phyloP scores from a whole-genome alignment of 257 asterid genomes.

The Coffea canephora region DNA sequence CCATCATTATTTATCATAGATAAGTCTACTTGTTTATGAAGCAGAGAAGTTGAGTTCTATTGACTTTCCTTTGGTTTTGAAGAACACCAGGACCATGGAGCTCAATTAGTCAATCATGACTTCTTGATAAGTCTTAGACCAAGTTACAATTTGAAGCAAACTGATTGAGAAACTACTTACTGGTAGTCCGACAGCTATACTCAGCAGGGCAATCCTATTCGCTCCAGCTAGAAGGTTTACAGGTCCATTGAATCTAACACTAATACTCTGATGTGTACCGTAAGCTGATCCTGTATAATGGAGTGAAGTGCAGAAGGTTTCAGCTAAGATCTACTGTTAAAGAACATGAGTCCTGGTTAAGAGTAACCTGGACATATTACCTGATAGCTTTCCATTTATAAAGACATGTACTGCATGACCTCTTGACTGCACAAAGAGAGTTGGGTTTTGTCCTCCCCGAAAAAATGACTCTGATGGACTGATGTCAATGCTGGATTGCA shows the following conservation, averaged over 20 bases:
- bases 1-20: conserved; percentile 9
- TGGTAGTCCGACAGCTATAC: conserved; percentile 66
- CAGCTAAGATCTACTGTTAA: not conserved
- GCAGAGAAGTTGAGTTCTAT: not conserved
- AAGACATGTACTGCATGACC: conserved; percentile 62
- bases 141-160: not conserved
- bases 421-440: conserved; percentile 45
- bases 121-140: not conserved
- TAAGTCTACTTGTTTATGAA: not conserved
- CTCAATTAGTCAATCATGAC: not conserved
- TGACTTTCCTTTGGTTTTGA: not conserved
- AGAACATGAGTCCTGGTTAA: not conserved
- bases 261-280: conserved; percentile 41
- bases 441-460: conserved; percentile 42
- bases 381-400: conserved; percentile 49
- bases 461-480: conserved; percentile 56
- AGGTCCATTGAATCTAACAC: conserved; percentile 41
- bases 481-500: conserved; percentile 43
- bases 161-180: conserved; percentile 34
- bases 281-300: conserved; percentile 51
- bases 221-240: conserved; percentile 42
- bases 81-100: not conserved
- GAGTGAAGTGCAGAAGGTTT: not conserved
- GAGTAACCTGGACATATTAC: conserved; percentile 18
- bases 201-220: conserved; percentile 52